Evolutionary conservation across 805 yeast genomes (phyloP).

Genomic region (Wickerhamiella shivajii): DNA sequence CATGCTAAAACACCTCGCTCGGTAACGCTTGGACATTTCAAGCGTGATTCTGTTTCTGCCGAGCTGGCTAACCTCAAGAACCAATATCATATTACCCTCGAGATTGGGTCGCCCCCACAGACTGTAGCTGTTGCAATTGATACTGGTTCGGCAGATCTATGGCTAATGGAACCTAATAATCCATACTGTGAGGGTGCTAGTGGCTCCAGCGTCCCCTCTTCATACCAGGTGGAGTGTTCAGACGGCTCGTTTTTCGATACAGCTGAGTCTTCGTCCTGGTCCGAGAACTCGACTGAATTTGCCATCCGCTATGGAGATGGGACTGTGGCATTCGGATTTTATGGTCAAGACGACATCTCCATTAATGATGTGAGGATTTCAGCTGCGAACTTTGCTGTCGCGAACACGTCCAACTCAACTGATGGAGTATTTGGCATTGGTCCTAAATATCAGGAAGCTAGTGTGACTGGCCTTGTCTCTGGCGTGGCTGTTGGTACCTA

Average conservation of each 20-base stretch:
- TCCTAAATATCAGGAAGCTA: conserved; percentile 22
- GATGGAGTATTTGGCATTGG: conserved; percentile 37
- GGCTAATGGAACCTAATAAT: conserved; percentile 36
- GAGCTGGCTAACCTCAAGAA: too few species aligned
- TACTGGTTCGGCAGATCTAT: conserved; percentile 59
- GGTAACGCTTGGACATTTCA: too few species aligned
- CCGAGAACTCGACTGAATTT: conserved; percentile 16
- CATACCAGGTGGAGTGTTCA: conserved; percentile 3
- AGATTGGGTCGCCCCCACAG: conserved; percentile 42
- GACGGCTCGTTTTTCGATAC: conserved; percentile 15
- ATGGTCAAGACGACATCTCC: conserved; percentile 43
- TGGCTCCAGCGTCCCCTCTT: conserved; percentile 5
- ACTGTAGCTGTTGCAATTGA: conserved; percentile 39
- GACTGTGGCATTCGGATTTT: conserved; percentile 32
- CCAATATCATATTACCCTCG: conserved; percentile 13
- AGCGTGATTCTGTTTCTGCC: too few species aligned
- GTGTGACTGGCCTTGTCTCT: conserved; percentile 11
- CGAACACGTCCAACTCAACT: conserved; percentile 45
- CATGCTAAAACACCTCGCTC: too few species aligned
- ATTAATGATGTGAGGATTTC: conserved; percentile 34
- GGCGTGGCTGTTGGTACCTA: conserved; percentile 10
- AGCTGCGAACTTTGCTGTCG: conserved; percentile 58
- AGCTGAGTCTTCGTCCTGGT: background rate
- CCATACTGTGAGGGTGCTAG: conserved; percentile 12
- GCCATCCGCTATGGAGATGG: conserved; percentile 30